Conservation (phyloP, 1,139 yeast genomes). For the Blastobotrys serpentis region DNA sequence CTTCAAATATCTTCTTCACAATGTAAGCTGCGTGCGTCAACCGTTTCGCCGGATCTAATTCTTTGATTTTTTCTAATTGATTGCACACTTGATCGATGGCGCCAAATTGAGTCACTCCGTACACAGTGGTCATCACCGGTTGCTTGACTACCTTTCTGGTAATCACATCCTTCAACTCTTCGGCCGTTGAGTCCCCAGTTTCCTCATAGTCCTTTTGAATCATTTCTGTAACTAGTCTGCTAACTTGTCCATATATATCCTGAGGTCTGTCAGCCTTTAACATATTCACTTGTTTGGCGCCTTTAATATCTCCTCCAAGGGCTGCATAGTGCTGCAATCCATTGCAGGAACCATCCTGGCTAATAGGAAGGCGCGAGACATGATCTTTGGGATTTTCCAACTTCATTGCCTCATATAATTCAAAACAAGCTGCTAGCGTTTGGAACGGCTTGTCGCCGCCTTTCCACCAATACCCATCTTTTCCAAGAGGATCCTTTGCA, state of each 20-base stretch:
- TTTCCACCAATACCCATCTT: slow-evolving; percentile 51
- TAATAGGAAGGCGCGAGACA: slow-evolving; percentile 60
- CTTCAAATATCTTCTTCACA: slow-evolving; percentile 68
- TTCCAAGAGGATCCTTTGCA: slow-evolving; percentile 50
- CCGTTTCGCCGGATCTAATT: slow-evolving; percentile 29
- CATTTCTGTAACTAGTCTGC: slow-evolving; percentile 50
- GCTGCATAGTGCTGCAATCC: slow-evolving; percentile 79
- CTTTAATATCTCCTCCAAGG: slow-evolving; percentile 66
- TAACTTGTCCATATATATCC: slow-evolving; percentile 63
- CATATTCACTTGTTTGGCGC: slow-evolving; percentile 66
- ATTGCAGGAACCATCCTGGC: slow-evolving; percentile 75
- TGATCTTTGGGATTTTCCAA: slow-evolving; percentile 52
- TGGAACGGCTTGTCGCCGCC: slow-evolving; percentile 71
- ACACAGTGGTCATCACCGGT: slow-evolving; percentile 95
- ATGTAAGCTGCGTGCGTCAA: slow-evolving; percentile 52
- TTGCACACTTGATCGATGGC: slow-evolving; percentile 68
- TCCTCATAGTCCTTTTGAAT: slow-evolving; percentile 47
- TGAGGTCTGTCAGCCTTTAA: slow-evolving; percentile 44
- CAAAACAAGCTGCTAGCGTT: slow-evolving; percentile 61
- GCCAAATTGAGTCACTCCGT: slow-evolving; percentile 89
- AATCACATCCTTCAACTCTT: slow-evolving; percentile 55
- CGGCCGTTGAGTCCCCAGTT: slow-evolving; percentile 42
- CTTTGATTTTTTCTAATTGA: slow-evolving; percentile 34
- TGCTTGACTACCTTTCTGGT: slow-evolving; percentile 84
- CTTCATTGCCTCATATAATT: slow-evolving; percentile 53